These are phyloP conservation scores for Favolaschia claudopus DNA, from an alignment of 768 basidiomycete genomes.

Conservation along the genomic window DNA sequence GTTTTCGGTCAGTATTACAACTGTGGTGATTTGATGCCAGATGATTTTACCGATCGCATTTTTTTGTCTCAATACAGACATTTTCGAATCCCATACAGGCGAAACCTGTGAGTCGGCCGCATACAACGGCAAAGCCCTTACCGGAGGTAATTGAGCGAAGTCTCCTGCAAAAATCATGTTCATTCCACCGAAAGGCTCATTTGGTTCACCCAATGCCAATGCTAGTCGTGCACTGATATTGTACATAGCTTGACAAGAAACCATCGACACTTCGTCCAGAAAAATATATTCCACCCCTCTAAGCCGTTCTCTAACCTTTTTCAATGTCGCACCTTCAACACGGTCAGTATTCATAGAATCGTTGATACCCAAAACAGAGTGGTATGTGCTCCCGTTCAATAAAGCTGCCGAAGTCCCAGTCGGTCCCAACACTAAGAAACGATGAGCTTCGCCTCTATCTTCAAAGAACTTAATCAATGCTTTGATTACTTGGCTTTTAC, in stretches of 20 bases:
- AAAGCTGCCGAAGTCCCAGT: constrained; percentile 34
- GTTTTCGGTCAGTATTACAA: constrained; percentile 30
- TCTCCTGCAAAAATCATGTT: constrained; percentile 35
- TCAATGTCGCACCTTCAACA: no score
- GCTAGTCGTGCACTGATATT: constrained; percentile 16
- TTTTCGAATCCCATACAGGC: not conserved
- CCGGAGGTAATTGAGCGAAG: constrained; percentile 30
- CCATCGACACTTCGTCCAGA: constrained; percentile 43
- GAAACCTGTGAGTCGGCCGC: constrained; percentile 19
- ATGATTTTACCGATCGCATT: constrained; percentile 28
- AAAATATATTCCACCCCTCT: no score
- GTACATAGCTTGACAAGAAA: constrained; percentile 21
- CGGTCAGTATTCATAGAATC: not conserved
- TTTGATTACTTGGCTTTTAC: no score
- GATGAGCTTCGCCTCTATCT: constrained; percentile 3
- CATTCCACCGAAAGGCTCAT: constrained; percentile 31
- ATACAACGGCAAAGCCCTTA: constrained; percentile 24
- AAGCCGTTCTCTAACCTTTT: not conserved
- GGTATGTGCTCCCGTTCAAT: constrained; percentile 30
- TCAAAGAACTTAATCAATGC: constrained; percentile 21
- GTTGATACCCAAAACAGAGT: constrained; percentile 15
- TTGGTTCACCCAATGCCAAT: not conserved
- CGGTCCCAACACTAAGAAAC: constrained; percentile 28
- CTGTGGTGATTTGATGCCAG: constrained; percentile 32
- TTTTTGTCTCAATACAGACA: constrained; percentile 3